Base-by-base conservation (phyloP, 176 grass and related monocot genomes). In the Chrysopogon serrulatus region DNA sequence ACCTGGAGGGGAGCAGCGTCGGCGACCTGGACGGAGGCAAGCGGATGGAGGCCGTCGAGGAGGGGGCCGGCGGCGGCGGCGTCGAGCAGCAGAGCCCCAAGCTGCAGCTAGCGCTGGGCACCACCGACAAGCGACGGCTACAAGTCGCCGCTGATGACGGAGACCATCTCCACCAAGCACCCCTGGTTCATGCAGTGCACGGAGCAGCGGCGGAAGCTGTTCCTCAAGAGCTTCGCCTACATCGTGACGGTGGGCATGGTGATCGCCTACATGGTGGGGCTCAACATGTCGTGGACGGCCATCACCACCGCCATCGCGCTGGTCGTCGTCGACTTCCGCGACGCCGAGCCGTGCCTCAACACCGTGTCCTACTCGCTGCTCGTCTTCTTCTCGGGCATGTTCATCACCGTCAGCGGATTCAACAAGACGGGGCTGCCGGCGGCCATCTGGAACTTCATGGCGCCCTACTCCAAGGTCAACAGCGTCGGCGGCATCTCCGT, bases 351-450 rank as follows among this genome's bases (percentile, higher is more conserved):
- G 0, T 94, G 89, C 57, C 81, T 94, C 0, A 68, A 91, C 28
- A 94, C 84, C 59, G 92, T 94, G 2, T 94, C 92, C 23, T 94
- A 94, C 85, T 94, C 89, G 5, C 77, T 94, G 45, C 74, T 94
- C 2, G 82, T 94, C 78, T 94, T 94, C 89, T 94, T 94, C 80
- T 94, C 86, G 5, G 92, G 92, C 21, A 94, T 94, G 92, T 94
- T 94, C 92, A 94, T 94, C 71, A 94, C 92, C 0, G 92, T 94
- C 1, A 90, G 90, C 19, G 89, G 92, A 0, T 94, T 94, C 84
- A 94, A 91, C 75, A 91, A 83, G 75, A 94, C 89, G 24, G 89
- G 92, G 0, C 82, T 94, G 27, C 93, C 90, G 3, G 53, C 74
- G 7, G 87, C 87, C 26, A 85, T 95, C 16, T 95, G 93, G 93